Evolutionary conservation across 805 yeast genomes (phyloP).

Genomic region (Teunomyces stri): DNA sequence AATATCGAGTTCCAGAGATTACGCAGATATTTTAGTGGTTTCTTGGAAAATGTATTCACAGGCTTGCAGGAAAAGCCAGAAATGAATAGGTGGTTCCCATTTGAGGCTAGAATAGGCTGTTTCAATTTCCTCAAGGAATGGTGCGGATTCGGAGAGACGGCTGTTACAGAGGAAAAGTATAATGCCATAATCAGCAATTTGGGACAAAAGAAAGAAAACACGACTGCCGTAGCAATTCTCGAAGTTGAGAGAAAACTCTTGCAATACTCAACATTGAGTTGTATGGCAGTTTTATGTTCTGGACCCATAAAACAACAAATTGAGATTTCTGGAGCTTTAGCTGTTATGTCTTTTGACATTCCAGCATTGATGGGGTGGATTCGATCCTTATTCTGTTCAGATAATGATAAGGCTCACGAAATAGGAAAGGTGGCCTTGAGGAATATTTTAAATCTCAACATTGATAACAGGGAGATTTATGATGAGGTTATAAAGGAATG

Average conservation of each 20-base stretch:
- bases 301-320: conserved; percentile 62
- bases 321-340: conserved; percentile 45
- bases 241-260: conserved; percentile 75
- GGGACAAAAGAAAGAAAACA: conserved; percentile 36
- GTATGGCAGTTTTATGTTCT: conserved; percentile 79
- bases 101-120: conserved; percentile 79
- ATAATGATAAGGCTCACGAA: conserved; percentile 54
- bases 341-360: conserved; percentile 68
- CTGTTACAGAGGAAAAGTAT: conserved; percentile 67
- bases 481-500: conserved; percentile 70
- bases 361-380: conserved; percentile 74
- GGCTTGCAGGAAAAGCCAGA: conserved; percentile 47
- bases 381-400: conserved; percentile 62
- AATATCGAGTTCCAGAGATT: conserved; percentile 72
- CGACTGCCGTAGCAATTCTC: conserved; percentile 65
- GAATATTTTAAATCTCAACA: conserved; percentile 63
- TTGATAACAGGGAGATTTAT: conserved; percentile 49
- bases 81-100: conserved; percentile 64
- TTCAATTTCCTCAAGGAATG: conserved; percentile 85
- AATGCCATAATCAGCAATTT: conserved; percentile 48
- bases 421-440: conserved; percentile 71
- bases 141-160: conserved; percentile 85
- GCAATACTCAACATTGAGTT: conserved; percentile 69
- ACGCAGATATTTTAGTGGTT: conserved; percentile 79
- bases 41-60: conserved; percentile 69